Conservation (phyloP, 176 grass and related monocot species). For the Hsuehochloa calcarea region DNA sequence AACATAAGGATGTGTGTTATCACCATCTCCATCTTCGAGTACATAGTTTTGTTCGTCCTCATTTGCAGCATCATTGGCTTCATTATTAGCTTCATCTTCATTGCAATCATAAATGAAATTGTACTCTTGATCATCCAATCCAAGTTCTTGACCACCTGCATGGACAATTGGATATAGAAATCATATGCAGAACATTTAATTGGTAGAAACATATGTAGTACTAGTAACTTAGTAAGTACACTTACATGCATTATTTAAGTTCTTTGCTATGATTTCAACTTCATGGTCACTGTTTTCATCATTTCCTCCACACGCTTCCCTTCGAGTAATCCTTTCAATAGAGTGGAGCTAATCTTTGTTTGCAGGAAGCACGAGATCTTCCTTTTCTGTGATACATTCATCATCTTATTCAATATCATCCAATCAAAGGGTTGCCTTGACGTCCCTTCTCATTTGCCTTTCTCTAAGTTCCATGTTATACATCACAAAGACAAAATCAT, state of each 20-base stretch:
- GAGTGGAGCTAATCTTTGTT: neutral
- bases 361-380: too few species aligned
- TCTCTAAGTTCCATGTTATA: neutral
- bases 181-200: neutral
- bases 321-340: neutral
- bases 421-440: neutral
- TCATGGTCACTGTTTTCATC: neutral
- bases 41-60: too few species aligned
- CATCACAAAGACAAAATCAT: constrained; percentile 1
- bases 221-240: neutral
- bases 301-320: neutral
- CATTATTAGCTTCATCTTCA: too few species aligned
- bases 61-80: too few species aligned
- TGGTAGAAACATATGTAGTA: too few species aligned
- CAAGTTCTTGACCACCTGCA: too few species aligned
- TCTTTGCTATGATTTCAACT: neutral
- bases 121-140: too few species aligned
- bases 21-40: too few species aligned
- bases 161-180: neutral
- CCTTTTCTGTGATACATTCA: too few species aligned
- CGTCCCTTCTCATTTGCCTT: neutral
- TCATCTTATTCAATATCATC: too few species aligned
- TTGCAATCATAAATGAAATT: too few species aligned
- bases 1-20: too few species aligned
- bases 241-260: neutral